Evolutionary conservation across 495 filamentous ascomycete species (phyloP).

Genomic region (Xylaria curta): DNA sequence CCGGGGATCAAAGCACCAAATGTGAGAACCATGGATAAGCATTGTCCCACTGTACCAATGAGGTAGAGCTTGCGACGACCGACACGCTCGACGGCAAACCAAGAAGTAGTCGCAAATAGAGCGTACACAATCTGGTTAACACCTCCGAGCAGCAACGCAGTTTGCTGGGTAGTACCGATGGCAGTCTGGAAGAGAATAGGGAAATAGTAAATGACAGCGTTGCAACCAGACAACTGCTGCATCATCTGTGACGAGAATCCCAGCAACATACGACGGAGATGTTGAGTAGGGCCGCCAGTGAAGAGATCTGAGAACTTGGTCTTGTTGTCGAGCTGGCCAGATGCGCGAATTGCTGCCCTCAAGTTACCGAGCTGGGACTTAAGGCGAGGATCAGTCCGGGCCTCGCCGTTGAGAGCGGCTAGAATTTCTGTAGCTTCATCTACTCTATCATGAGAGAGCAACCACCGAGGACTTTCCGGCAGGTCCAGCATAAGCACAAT

Average conservation of each 20-base stretch:
- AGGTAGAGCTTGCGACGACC: constrained; percentile 68
- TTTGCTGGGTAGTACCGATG: constrained; percentile 33
- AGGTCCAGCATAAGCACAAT: constrained; percentile 66
- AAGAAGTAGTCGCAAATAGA: constrained; percentile 74
- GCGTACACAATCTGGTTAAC: constrained; percentile 65
- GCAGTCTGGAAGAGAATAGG: constrained; percentile 47
- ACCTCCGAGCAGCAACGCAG: constrained; percentile 39
- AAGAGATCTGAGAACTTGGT: constrained; percentile 59
- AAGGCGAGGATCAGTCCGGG: constrained; percentile 59
- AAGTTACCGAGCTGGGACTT: constrained; percentile 63
- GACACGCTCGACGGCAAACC: constrained; percentile 75
- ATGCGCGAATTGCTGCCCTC: constrained; percentile 61
- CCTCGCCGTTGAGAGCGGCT: constrained; percentile 64
- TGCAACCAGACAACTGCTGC: constrained; percentile 74
- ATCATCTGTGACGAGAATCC: constrained; percentile 67
- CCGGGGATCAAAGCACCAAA: constrained; percentile 69
- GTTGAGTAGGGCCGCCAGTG: constrained; percentile 64
- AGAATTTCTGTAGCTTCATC: constrained; percentile 70
- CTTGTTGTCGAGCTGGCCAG: constrained; percentile 47
- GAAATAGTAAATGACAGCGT: constrained; percentile 76
- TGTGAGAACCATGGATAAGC: constrained; percentile 69
- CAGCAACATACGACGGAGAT: constrained; percentile 62
- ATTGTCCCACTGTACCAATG: constrained; percentile 67
- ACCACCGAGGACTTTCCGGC: constrained; percentile 74
- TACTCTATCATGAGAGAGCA: constrained; percentile 68